These are phyloP conservation scores for Fusarium pseudonygamai DNA, from an alignment of 2,329 filamentous ascomycete genomes.

Conservation along the genomic window DNA sequence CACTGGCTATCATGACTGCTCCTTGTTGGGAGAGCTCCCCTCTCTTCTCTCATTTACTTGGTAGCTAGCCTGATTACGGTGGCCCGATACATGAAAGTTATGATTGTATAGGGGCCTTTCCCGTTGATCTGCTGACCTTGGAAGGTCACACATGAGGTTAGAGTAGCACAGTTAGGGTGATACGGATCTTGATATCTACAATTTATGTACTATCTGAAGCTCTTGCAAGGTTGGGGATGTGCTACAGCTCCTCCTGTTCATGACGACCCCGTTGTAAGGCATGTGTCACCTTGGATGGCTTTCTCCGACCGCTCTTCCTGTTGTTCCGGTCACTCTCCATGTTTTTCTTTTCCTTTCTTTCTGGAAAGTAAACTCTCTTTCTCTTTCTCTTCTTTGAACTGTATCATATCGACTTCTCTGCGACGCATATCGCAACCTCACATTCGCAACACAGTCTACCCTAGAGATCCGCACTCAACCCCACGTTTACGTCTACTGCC, in stretches of 20 bases:
- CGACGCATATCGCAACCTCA: not conserved
- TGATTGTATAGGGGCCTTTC: constrained; percentile 30
- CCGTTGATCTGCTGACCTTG: constrained; percentile 30
- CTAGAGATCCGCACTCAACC: constrained; percentile 11
- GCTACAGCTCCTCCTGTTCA: constrained; percentile 25
- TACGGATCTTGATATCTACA: constrained; percentile 27
- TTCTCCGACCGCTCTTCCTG: constrained; percentile 35
- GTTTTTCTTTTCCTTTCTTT: constrained; percentile 5
- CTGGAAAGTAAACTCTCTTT: not conserved
- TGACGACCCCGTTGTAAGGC: constrained; percentile 18
- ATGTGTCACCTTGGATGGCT: constrained; percentile 26
- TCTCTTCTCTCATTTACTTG: constrained; percentile 10
- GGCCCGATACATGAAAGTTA: constrained; percentile 36
- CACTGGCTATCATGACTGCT: constrained; percentile 36
- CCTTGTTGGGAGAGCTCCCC: constrained; percentile 35
- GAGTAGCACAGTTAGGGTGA: constrained; percentile 2
- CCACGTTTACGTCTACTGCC: not conserved
- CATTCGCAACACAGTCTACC: constrained; percentile 5
- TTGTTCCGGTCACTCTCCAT: constrained; percentile 25
- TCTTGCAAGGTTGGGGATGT: constrained; percentile 10
- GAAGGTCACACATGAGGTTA: constrained; percentile 28
- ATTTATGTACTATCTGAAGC: constrained; percentile 36
- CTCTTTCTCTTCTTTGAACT: not conserved
- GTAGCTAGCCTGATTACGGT: constrained; percentile 24
- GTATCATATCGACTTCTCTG: not conserved